These are phyloP conservation scores for Aristolochia contorta DNA, from an alignment of 164 flowering plant genomes.

Conservation along the genomic window DNA sequence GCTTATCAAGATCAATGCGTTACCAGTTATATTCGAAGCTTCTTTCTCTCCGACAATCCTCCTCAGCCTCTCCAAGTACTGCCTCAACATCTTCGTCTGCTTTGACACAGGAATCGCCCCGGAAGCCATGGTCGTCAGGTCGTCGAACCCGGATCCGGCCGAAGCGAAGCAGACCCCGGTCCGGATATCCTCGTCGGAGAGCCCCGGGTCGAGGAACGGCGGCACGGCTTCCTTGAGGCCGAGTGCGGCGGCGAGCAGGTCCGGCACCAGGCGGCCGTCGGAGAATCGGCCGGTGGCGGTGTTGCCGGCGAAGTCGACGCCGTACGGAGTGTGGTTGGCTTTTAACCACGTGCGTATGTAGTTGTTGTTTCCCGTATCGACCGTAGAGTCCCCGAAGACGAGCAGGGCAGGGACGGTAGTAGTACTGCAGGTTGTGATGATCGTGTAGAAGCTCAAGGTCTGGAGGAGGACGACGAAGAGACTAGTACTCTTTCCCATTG, in stretches of 20 bases:
- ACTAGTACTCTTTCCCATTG: too few relatives aligned
- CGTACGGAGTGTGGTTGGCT: constrained; percentile 33
- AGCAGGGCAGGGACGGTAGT: too few relatives aligned
- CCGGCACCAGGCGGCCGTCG: constrained; percentile 39
- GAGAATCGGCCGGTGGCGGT: constrained; percentile 54
- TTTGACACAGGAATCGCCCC: constrained; percentile 24
- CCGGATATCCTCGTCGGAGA: constrained; percentile 18
- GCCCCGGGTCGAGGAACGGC: constrained; percentile 14
- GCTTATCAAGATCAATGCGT: constrained; percentile 30
- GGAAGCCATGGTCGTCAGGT: constrained; percentile 10
- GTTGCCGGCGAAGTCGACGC: constrained; percentile 23
- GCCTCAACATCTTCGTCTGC: constrained; percentile 23
- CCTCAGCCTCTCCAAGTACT: constrained; percentile 22
- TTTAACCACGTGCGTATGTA: constrained; percentile 14
- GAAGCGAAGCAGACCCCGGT: constrained; percentile 54
- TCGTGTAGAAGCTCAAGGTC: too few relatives aligned
- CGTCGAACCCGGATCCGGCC: constrained; percentile 46
- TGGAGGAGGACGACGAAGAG: too few relatives aligned
- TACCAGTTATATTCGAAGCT: constrained; percentile 14
- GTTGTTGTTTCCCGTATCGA: constrained; percentile 49
- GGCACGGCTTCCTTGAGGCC: constrained; percentile 42
- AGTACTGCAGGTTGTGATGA: too few relatives aligned
- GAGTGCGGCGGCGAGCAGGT: constrained; percentile 28
- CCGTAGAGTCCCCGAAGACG: too few relatives aligned
- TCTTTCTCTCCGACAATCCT: constrained; percentile 25